phyloP scores from a whole-genome alignment of 2,329 filamentous ascomycete species.

The Colletotrichum tropicicola region DNA sequence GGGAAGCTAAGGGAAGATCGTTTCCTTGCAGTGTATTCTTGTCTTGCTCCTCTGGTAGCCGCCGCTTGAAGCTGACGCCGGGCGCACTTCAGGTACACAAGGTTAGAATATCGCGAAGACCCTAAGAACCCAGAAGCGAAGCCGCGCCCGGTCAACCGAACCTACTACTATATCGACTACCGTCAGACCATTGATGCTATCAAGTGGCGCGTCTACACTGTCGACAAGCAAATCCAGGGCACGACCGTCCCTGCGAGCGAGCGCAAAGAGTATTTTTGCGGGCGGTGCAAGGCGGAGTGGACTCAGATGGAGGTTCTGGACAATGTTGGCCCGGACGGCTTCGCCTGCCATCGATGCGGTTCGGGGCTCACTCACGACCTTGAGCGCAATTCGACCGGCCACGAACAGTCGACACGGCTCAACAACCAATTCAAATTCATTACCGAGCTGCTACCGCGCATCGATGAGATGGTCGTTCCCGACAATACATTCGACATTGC shows the following conservation, averaged over 20 bases:
- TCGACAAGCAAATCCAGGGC: conserved; percentile 89
- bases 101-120: conserved; percentile 30
- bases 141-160: conserved; percentile 82
- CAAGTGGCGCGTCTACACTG: conserved; percentile 90
- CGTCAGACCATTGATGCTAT: conserved; percentile 94
- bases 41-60: background rate
- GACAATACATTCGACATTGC: conserved; percentile 79
- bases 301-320: conserved; percentile 91
- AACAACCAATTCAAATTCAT: conserved; percentile 85
- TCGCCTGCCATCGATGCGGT: conserved; percentile 84
- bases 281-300: conserved; percentile 84
- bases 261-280: conserved; percentile 91
- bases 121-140: conserved; percentile 68
- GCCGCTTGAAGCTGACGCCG: background rate
- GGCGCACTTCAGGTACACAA: conserved; percentile 21
- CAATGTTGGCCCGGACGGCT: conserved; percentile 74
- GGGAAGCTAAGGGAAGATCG: conserved; percentile 87
- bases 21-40: conserved; percentile 78
- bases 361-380: conserved; percentile 70
- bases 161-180: conserved; percentile 98
- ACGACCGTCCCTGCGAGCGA: conserved; percentile 83
- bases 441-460: conserved; percentile 77
- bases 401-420: conserved; percentile 77
- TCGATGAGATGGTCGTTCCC: conserved; percentile 79
- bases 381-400: conserved; percentile 74